Evolutionary conservation across 139 green algal species (phyloP), one percentile per base, ranked within the genome.

Genomic region (Desmodesmus armatus): DNA sequence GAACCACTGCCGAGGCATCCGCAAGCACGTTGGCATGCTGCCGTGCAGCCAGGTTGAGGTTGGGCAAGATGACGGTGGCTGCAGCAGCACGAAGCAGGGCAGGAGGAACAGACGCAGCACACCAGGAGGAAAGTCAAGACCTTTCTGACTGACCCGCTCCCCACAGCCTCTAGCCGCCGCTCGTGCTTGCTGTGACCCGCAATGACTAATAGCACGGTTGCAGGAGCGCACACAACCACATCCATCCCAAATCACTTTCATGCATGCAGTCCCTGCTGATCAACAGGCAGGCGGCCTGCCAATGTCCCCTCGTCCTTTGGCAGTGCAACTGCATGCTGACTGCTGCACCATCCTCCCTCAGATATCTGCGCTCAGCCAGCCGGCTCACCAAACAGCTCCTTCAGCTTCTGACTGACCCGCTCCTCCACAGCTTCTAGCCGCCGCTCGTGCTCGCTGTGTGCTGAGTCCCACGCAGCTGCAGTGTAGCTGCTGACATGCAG

Each of bases 401-500:
- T 86, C n/a, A 97, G 91, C 84, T 94, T 94, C 86, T 94, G 84
- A 58, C 80, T 88, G 63, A 97, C 88, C 58, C 87, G 88, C 37
- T 85, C 66, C 87, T 95, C 93, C n/a, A 95, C 85, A 19, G 90
- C 92, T 3, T 55, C 83, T 87, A 96, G 93, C 62, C 85, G 85
- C 25, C 75, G 69, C 75, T 94, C 86, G 70, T 94, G 94, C 53
- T 94, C 89, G 29, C 89, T 88, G 21, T 85, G 62, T 5, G 92
- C 94, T 7, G 90, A 78, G 44, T 78, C 55, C 94, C 94, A 97
- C 2, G 89, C 66, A 6, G 90, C 81, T 39, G 62, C 47, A 17
- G 83, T 88, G 66, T 89, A 95, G 0, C 92, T 91, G 72, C 88
- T 93, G 35, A 93, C 85, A 72, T 94, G 90, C 25, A 96, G 89